Evolutionary conservation across 768 basidiomycete species (phyloP).

Genomic region (Floccularia luteovirens): DNA sequence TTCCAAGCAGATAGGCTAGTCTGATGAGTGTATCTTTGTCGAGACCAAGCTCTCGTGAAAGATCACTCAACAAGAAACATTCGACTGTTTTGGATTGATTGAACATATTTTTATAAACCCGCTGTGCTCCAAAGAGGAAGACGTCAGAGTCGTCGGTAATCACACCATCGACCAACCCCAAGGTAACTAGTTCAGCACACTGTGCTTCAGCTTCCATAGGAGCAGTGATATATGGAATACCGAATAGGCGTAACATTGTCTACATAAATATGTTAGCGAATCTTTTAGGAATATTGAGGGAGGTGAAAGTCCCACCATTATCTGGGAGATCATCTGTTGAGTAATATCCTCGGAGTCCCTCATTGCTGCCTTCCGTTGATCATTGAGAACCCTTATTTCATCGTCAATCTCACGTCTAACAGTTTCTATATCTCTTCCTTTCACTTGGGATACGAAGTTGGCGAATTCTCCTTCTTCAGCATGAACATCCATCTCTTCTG

Average conservation of each 20-base stretch:
- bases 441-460: constrained; percentile 87
- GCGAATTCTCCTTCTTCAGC: constrained; percentile 87
- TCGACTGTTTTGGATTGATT: constrained; percentile 99
- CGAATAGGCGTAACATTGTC: constrained; percentile 89
- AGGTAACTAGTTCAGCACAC: constrained; percentile 82
- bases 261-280: constrained; percentile 18
- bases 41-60: constrained; percentile 81
- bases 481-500: constrained; percentile 76
- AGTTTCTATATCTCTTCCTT: constrained; percentile 74
- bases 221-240: constrained; percentile 96
- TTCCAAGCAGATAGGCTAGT: constrained; percentile 90
- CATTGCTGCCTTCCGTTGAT: constrained; percentile 83
- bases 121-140: constrained; percentile 91
- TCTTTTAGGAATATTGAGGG: not conserved
- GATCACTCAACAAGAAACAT: constrained; percentile 81
- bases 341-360: constrained; percentile 94
- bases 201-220: constrained; percentile 99
- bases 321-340: constrained; percentile 89
- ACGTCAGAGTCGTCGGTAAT: constrained; percentile 99
- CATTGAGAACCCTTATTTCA: constrained; percentile 76
- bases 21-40: constrained; percentile 81
- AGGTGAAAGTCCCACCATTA: constrained; percentile 38
- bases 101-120: constrained; percentile 99
- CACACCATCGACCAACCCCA: constrained; percentile 90
- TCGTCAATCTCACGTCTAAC: constrained; percentile 87